phyloP scores from a whole-genome alignment of 1,139 yeast genomes.

The Scheffersomyces insectosa region DNA sequence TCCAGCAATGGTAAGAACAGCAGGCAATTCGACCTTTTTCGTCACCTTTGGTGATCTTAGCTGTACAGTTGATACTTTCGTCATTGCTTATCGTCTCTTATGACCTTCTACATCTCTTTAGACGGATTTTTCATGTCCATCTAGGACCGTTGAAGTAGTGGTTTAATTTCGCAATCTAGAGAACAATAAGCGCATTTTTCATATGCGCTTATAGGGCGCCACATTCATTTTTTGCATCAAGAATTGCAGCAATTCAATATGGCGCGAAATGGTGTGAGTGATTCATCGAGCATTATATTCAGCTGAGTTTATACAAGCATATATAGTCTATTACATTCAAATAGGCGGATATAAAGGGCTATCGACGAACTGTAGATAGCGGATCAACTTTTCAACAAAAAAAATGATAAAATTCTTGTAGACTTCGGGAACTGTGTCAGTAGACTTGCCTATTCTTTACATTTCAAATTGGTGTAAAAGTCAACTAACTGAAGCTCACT shows the following conservation, averaged over 20 bases:
- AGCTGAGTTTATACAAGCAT: no score
- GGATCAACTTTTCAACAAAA: no score
- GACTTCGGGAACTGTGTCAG: conserved; percentile 17
- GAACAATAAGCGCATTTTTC: not conserved
- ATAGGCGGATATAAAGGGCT: no score
- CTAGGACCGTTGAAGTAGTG: not conserved
- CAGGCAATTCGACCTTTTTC: conserved; percentile 20
- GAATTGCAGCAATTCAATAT: no score
- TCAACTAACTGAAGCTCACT: conserved; percentile 76
- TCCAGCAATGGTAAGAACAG: conserved; percentile 72
- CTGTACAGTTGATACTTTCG: not conserved
- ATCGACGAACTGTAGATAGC: no score
- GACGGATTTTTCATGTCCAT: not conserved
- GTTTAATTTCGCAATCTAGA: not conserved
- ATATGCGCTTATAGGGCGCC: not conserved
- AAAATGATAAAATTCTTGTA: conserved; percentile 4
- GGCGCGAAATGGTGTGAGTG: no score
- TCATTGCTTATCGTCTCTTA: not conserved
- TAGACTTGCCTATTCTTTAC: not conserved
- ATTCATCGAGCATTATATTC: no score
- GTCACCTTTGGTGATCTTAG: not conserved
- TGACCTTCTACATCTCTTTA: no score
- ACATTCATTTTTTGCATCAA: not conserved
- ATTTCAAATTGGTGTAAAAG: conserved; percentile 45
- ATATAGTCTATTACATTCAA: no score